Evolutionary conservation across 768 basidiomycete species (phyloP), one percentile per base, ranked within the genome.

Genomic region (Pleurotus eryngii): DNA sequence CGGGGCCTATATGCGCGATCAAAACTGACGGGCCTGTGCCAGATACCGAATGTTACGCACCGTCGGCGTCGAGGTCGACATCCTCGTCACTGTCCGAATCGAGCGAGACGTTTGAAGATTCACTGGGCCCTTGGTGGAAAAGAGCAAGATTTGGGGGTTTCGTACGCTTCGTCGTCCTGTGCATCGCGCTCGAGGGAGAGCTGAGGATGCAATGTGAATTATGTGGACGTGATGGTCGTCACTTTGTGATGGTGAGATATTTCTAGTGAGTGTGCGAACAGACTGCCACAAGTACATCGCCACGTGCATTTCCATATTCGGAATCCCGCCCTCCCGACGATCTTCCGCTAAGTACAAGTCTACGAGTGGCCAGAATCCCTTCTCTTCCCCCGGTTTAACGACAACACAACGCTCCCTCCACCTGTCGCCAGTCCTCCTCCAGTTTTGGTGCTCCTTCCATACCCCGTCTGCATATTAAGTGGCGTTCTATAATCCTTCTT

Each of bases 401-500:
- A 53, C 22, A 57, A 30, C 40, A 46, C 60, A 15, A 64, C 51
- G 12, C 60, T 56, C 43, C 61, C 63, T 2, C 63, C 50, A 9
- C n/a, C 69, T 57, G 55, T 70, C 74, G 6, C 72, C 73, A 57
- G 73, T 66, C 43, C 77, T 68, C 26, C 57, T 62, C 47, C 76
- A 67, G 30, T 60, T 59, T 11, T 72, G 67, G 11, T 4, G 11
- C 30, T 35, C 11, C 30, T 35, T 11, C 30, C 30, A 35, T 35
- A 35, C 30, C 30, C 30, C 3, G 60, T 51, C 2, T 57, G 48
- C 26, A 67, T 56, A 43, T 59, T 61, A 18, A 80, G 62, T 3
- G 75, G 74, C 2, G 70, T 65, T 46, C 68, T 71, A 63, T 73
- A 82, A 62, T 81, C 79, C 64, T 82, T 82, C 6, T 67, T 57